Evolutionary conservation across 768 basidiomycete genomes (phyloP).

Genomic region (Trichaptum fuscoviolaceum): DNA sequence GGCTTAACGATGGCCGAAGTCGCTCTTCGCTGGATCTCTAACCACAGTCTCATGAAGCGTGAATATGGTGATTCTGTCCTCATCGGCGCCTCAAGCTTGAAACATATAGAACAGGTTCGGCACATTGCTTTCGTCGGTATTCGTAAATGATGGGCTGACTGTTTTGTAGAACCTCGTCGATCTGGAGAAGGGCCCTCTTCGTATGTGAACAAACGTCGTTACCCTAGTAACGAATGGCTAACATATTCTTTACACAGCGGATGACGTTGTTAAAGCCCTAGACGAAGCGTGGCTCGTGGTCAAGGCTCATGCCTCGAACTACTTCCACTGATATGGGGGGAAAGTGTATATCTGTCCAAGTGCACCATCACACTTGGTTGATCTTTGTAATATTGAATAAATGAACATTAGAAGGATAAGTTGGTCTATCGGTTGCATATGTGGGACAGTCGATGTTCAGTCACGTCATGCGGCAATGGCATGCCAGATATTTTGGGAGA

Average conservation of each 20-base stretch:
- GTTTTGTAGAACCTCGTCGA: conserved; percentile 15
- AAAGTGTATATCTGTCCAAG: not conserved
- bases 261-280: conserved; percentile 45
- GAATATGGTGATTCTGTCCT: conserved; percentile 28
- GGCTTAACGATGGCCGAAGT: conserved; percentile 31
- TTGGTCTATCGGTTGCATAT: too few relatives aligned
- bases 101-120: conserved; percentile 29
- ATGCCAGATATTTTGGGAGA: too few relatives aligned
- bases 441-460: too few relatives aligned
- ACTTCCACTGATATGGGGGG: conserved; percentile 22
- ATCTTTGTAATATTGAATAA: too few relatives aligned
- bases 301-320: conserved; percentile 36
- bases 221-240: not conserved
- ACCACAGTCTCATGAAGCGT: conserved; percentile 32
- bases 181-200: conserved; percentile 3
- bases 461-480: too few relatives aligned
- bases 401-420: too few relatives aligned
- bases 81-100: conserved; percentile 32
- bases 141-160: not conserved
- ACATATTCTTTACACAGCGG: conserved; percentile 13
- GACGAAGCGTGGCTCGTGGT: conserved; percentile 47
- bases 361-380: too few relatives aligned
- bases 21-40: conserved; percentile 35
- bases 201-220: not conserved
- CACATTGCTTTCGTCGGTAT: not conserved